Evolutionary conservation across 768 basidiomycete genomes (phyloP), one percentile per base, ranked within the genome.

Genomic region (Porphyrellus cyaneotinctus): DNA sequence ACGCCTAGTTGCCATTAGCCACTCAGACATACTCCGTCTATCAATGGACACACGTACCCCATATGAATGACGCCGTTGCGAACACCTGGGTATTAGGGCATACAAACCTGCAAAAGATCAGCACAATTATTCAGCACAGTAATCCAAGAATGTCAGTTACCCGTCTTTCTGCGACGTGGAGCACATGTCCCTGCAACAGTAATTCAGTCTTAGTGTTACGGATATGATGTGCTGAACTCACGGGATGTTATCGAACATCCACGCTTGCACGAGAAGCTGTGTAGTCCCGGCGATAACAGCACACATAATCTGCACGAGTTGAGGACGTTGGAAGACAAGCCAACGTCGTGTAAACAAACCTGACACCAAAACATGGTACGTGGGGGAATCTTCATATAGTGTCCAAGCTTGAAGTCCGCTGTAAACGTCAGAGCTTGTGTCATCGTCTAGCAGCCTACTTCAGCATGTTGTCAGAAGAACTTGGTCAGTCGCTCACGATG

Each of bases 401-500:
- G 87, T 11, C 84, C 87, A 43, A 88, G 83, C 69, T 92, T 91
- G 65, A 91, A 83, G 70, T 91, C 87, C 10, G 79, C 74, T 2
- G 84, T 79, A 72, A 91, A 91, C 38, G 71, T 72, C 37, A 90
- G 65, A 1, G 88, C 87, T 68, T 68, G 64, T 18, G 62, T 42
- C 72, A 75, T 72, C 11, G 69, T 56, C 59, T 59, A 22, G 24
- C 8, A 28, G 28, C 48, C 23, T 7, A 11, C 2, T n/a, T 65
- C n/a, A 60, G 50, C 30, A 22, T 3, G 3, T 1, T 14, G 20
- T 36, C 6, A 2, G 3, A 39, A 14, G 20, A 23, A n/a, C 6
- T 1, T 22, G 9, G 24, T n/a, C 9, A 4, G 24, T 10, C 35
- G 42, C 64, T 32, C 24, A 70, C 83, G 52, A 85, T 83, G 60